phyloP scores from a whole-genome alignment of 345 rosid species.

The Aethionema arabicum region DNA sequence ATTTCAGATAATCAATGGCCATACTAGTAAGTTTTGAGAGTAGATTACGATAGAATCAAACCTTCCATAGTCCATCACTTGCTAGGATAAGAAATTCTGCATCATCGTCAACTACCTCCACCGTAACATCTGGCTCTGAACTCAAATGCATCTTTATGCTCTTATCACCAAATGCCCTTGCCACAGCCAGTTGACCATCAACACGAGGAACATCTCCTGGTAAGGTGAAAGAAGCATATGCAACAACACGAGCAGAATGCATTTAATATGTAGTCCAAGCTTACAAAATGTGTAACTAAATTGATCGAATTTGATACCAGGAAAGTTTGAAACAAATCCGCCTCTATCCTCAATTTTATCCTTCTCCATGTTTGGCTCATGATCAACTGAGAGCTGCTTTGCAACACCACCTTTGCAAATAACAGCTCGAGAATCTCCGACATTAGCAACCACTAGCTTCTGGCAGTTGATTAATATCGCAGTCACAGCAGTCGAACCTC shows the following conservation, averaged over 20 bases:
- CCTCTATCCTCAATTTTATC: constrained; percentile 72
- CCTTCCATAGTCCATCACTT: constrained; percentile 98
- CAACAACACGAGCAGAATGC: not conserved
- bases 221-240: constrained; percentile 17
- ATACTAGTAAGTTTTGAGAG: constrained; percentile 14
- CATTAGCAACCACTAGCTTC: constrained; percentile 80
- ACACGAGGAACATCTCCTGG: constrained; percentile 93
- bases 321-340: constrained; percentile 83
- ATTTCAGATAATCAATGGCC: constrained; percentile 12
- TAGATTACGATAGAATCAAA: constrained; percentile 26
- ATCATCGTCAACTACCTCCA: constrained; percentile 57
- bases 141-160: constrained; percentile 83
- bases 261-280: not conserved
- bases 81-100: constrained; percentile 73
- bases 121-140: constrained; percentile 71
- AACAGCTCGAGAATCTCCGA: constrained; percentile 94
- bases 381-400: constrained; percentile 82
- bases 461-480: constrained; percentile 73
- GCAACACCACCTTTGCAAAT: constrained; percentile 67
- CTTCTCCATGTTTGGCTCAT: constrained; percentile 74
- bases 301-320: constrained; percentile 48
- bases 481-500: constrained; percentile 97
- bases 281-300: not conserved
- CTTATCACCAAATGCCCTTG: constrained; percentile 95
- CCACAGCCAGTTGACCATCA: constrained; percentile 93